Evolutionary conservation across 257 asterid genomes (phyloP).

Genomic region (Linderniella brevidens): DNA sequence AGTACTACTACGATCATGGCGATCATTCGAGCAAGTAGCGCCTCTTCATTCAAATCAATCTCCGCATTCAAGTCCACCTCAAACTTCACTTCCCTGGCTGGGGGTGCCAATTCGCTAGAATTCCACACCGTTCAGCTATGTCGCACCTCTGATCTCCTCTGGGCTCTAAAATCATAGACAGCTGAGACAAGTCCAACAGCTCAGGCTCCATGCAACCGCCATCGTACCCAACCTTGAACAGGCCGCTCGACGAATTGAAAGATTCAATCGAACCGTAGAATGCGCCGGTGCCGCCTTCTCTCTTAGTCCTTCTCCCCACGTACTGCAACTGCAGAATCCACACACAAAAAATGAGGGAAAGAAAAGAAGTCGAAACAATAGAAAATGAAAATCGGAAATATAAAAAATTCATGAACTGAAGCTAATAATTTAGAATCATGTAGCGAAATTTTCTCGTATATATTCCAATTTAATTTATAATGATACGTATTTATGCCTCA

Average conservation of each 20-base stretch:
- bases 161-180: constrained; percentile 22
- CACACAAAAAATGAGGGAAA: constrained; percentile 15
- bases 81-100: constrained; percentile 14
- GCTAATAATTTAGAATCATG: constrained; percentile 2
- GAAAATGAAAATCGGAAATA: background rate
- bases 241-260: constrained; percentile 30
- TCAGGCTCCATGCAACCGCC: constrained; percentile 41
- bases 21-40: constrained; percentile 11
- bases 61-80: constrained; percentile 33
- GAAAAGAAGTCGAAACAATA: constrained; percentile 4
- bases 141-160: too few relatives aligned
- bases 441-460: too few relatives aligned
- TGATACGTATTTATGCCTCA: too few relatives aligned
- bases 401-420: background rate
- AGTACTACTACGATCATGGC: constrained; percentile 19
- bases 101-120: constrained; percentile 17
- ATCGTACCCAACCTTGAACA: constrained; percentile 49
- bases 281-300: constrained; percentile 25
- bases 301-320: constrained; percentile 59
- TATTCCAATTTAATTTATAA: too few relatives aligned
- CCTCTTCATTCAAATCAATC: constrained; percentile 28
- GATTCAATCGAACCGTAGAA: constrained; percentile 35
- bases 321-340: constrained; percentile 64
- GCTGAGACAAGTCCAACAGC: constrained; percentile 32
- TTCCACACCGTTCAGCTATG: constrained; percentile 2